Evolutionary conservation across 192 early-diverging fungal species (phyloP), one percentile per base, ranked within the genome.

Genomic region (Backusella liffmaniae): DNA sequence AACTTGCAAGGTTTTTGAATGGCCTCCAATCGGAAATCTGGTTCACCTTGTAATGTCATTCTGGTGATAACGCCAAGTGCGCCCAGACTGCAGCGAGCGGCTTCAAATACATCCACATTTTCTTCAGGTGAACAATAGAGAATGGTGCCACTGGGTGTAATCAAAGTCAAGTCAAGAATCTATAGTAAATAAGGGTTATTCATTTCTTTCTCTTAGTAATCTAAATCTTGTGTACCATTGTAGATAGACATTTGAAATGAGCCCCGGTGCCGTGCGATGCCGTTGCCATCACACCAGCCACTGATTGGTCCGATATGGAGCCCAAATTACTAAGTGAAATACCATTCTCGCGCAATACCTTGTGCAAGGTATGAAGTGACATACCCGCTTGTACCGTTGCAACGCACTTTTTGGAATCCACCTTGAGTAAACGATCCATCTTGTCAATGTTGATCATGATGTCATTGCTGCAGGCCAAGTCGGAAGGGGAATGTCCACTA

Each of bases 191-290:
- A 32, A 36, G 1, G 23, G 12, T 44, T 44, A 44, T 44, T 23
- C n/a, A 32, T 34, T 6, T 29, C 15, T 56, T 36, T 44, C 37
- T 39, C 37, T 39, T 39, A 39, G 9, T 39, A 39, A 39, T 39
- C 7, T 12, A 39, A 10, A 10, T 39, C 32, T 32, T 32, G 36
- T 70, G 83, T 76, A 94, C 88, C 76, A 84, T 78, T 0, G 88
- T 84, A 70, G 90, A 90, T 30, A 91, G 36, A 34, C 87, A 87
- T 15, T 87, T 83, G 66, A 84, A 94, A 30, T 85, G 81, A 18
- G 88, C 84, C 9, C 93, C 93, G 9, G 91, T 90, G 10, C 93
- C 91, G 77, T 93, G 93, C 9, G 91, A 90, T 4, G 92, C 92
- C 1, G 93, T 93, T 4, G 90, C 86, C 56, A 93, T 93, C 1